phyloP scores from a whole-genome alignment of 306 rosid species.

The Inga oerstediana region DNA sequence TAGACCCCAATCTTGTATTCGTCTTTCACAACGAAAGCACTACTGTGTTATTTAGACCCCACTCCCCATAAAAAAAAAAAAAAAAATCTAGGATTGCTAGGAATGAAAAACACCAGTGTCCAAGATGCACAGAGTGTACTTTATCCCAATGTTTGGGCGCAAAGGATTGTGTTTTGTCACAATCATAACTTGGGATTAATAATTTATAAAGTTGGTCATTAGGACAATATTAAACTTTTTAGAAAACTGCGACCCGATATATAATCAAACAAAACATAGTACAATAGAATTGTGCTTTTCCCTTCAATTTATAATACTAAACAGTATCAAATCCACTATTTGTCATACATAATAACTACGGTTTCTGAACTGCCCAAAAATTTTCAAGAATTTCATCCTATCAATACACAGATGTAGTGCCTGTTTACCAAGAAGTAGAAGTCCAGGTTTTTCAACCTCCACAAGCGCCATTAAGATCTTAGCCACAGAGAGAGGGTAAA shows the following conservation, averaged over 20 bases:
- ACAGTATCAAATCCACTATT: not conserved
- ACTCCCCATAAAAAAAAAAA: no score
- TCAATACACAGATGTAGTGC: slow-evolving; percentile 29
- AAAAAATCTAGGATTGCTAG: not conserved
- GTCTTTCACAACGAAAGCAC: no score
- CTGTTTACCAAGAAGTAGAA: slow-evolving; percentile 89
- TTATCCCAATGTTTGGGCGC: not conserved
- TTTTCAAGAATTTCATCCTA: not conserved
- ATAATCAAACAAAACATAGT: not conserved
- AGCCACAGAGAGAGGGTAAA: slow-evolving; percentile 75
- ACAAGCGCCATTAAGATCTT: slow-evolving; percentile 76
- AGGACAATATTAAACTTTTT: not conserved
- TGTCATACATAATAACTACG: not conserved
- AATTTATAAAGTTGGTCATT: not conserved
- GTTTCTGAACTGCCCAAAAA: not conserved
- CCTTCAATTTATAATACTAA: not conserved
- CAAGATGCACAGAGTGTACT: no score
- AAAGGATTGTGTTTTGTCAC: not conserved
- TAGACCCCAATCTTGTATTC: no score
- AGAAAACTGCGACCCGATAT: not conserved
- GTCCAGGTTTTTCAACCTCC: slow-evolving; percentile 75
- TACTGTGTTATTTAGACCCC: no score
- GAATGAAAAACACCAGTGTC: no score
- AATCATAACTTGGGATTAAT: not conserved
- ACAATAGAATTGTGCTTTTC: not conserved